These are phyloP conservation scores for Backusella liffmaniae DNA, from an alignment of 192 early-diverging fungal genomes.

Conservation along the genomic window DNA sequence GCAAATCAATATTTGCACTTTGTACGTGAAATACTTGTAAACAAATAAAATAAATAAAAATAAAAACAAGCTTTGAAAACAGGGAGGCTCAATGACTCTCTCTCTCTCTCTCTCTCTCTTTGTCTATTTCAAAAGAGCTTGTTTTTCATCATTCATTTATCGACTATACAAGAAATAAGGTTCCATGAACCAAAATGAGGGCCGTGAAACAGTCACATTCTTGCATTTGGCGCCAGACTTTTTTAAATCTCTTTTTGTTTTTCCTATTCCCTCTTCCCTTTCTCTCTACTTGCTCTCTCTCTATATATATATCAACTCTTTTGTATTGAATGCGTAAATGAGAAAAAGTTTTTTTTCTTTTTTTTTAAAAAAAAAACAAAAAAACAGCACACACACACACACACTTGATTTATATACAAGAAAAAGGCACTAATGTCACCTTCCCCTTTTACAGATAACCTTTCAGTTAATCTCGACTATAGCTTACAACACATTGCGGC, in stretches of 20 bases:
- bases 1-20: too few relatives aligned
- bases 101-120: too few relatives aligned
- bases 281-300: neutral
- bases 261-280: neutral
- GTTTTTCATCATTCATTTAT: too few relatives aligned
- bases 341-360: neutral
- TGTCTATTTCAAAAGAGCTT: too few relatives aligned
- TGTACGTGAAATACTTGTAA: too few relatives aligned
- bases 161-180: neutral
- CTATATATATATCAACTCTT: neutral
- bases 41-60: too few relatives aligned
- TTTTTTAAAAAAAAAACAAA: too few relatives aligned
- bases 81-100: too few relatives aligned
- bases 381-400: too few relatives aligned
- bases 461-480: constrained; percentile 8
- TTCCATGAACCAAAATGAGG: neutral
- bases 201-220: neutral
- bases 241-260: neutral
- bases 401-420: neutral
- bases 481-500: neutral
- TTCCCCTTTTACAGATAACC: neutral
- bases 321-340: neutral
- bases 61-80: too few relatives aligned
- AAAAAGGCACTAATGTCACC: neutral
- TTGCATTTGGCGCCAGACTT: neutral